Conservation (phyloP, 2,329 filamentous ascomycete genomes). For the Xylaria sp. region DNA sequence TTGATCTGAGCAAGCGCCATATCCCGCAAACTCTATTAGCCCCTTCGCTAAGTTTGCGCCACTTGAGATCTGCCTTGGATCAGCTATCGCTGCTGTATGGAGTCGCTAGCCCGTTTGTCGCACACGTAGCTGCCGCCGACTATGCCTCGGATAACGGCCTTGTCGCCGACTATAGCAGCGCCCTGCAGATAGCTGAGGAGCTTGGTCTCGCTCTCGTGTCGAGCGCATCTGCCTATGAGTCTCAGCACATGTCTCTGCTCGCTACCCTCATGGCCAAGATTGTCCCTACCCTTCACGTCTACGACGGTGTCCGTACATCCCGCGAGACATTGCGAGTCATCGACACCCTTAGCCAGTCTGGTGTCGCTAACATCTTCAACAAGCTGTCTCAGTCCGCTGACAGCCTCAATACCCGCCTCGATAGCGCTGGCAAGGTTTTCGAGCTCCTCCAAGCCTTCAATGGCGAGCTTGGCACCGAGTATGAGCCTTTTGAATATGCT, state of each 20-base stretch:
- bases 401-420: constrained; percentile 74
- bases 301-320: constrained; percentile 85
- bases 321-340: constrained; percentile 85
- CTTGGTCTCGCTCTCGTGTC: constrained; percentile 87
- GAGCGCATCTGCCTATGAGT: constrained; percentile 87
- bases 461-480: constrained; percentile 90
- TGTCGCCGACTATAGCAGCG: constrained; percentile 86
- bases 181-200: constrained; percentile 86
- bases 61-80: constrained; percentile 85
- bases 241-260: constrained; percentile 95
- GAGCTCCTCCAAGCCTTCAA: constrained; percentile 82
- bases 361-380: constrained; percentile 75
- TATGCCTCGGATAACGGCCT: constrained; percentile 77
- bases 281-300: constrained; percentile 86
- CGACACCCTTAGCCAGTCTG: constrained; percentile 79
- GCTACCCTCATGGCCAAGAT: constrained; percentile 82
- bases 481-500: constrained; percentile 92
- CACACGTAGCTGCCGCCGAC: constrained; percentile 91
- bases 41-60: constrained; percentile 82
- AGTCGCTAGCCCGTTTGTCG: constrained; percentile 91
- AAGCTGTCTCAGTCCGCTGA: constrained; percentile 70
- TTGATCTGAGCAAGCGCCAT: constrained; percentile 89
- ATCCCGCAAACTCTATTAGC: constrained; percentile 92
- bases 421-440: constrained; percentile 75
- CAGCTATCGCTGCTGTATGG: constrained; percentile 92